Conservation (phyloP, 208 protist species). For the Wallacemonas sp. region DNA sequence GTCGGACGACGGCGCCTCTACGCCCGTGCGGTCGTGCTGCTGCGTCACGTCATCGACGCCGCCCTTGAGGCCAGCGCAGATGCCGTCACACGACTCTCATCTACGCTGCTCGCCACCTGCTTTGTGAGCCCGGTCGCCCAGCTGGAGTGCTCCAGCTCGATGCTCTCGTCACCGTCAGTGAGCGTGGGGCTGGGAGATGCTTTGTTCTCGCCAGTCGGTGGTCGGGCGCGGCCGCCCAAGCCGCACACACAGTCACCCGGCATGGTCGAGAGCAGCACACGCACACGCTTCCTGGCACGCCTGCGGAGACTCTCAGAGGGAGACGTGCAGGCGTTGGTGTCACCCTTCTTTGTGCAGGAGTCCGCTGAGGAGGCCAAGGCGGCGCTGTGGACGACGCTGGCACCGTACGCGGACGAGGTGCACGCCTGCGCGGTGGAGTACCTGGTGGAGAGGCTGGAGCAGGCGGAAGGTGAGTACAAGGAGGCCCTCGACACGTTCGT, state of each 20-base stretch:
- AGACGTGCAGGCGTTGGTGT: conserved; percentile 14
- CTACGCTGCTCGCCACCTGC: background rate
- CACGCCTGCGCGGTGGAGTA: conserved; percentile 12
- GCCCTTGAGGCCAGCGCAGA: conserved; percentile 27
- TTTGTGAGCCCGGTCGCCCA: background rate
- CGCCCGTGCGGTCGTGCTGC: conserved; percentile 26
- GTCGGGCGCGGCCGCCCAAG: background rate
- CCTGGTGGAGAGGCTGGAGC: conserved; percentile 24
- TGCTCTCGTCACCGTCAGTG: background rate
- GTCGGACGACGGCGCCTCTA: conserved; percentile 10
- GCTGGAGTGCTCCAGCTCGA: background rate
- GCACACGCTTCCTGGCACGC: background rate
- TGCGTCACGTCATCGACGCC: conserved; percentile 27
- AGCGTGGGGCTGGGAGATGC: background rate
- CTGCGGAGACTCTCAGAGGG: conserved; percentile 3
- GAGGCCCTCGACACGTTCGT: background rate
- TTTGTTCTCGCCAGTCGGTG: background rate
- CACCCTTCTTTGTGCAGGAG: conserved; percentile 17
- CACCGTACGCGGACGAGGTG: conserved; percentile 4
- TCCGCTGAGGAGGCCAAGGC: conserved; percentile 17
- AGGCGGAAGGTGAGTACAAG: background rate
- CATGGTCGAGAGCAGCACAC: background rate
- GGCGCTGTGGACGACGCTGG: conserved; percentile 20
- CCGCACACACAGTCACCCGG: background rate
- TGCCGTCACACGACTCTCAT: conserved; percentile 23